Percentiles rank a stretch among this genome's conserved stretches.
Conservation (phyloP, 768 basidiomycete genomes). For the Leccinum longicurvipes region DNA sequence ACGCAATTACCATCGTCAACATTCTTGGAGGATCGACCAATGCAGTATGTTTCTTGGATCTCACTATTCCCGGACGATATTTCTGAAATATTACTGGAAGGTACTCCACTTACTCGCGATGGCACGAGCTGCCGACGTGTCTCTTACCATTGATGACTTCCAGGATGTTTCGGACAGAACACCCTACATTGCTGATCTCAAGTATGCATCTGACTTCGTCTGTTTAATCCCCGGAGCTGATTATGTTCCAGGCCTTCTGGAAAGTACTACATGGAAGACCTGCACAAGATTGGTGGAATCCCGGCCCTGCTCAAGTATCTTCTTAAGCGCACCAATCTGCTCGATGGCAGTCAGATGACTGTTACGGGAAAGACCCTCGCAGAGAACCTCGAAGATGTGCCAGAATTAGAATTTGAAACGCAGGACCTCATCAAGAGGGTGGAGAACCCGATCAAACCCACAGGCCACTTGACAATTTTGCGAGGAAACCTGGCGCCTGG, state of each 20-base stretch:
- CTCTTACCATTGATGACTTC: constrained; percentile 83
- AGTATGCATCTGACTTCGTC: constrained; percentile 37
- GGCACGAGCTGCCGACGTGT: constrained; percentile 73
- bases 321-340: constrained; percentile 69
- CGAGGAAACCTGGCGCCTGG: constrained; percentile 87
- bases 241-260: constrained; percentile 61
- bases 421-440: constrained; percentile 78
- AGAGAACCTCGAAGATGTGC: constrained; percentile 78
- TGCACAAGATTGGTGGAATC: constrained; percentile 82
- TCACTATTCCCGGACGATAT: not conserved
- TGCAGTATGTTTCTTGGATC: constrained; percentile 48
- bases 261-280: constrained; percentile 86
- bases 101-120: constrained; percentile 83
- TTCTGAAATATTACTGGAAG: constrained; percentile 33
- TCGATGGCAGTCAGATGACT: constrained; percentile 81
- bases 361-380: constrained; percentile 90
- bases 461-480: constrained; percentile 84
- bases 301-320: constrained; percentile 85
- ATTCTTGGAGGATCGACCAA: constrained; percentile 87
- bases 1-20: constrained; percentile 78
- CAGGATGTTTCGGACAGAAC: constrained; percentile 75
- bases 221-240: constrained; percentile 4
- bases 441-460: constrained; percentile 78
- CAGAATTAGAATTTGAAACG: constrained; percentile 62
- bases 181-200: constrained; percentile 83